Evolutionary conservation across 2,329 filamentous ascomycete genomes (phyloP), one percentile per base, ranked within the genome.

Genomic region (Hymenoscyphus repandus): DNA sequence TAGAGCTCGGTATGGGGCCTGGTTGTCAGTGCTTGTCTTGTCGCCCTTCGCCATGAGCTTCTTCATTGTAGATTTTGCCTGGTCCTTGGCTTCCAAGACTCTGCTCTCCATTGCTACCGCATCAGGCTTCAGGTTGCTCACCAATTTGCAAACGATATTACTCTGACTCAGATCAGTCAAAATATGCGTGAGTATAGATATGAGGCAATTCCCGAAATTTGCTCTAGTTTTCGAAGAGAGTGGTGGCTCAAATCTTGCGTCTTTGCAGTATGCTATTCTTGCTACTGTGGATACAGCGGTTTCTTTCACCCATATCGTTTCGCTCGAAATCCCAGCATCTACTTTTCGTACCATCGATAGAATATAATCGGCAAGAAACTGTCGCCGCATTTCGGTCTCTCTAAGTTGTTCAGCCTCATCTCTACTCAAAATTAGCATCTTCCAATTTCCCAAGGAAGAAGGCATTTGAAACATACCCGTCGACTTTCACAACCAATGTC

Each of bases 171-270:
- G 69, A 39, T 74, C 74, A 46, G 75, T 74, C 6, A 80, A 74
- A 17, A 85, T 68, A 59, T 78, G 79, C 7, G 77, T 76, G 52
- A 85, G 78, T 0, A 78, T 76, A 3, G 79, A 77, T 38, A 78
- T 74, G 15, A 85, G 70, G n/a, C 76, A 72, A 37, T 70, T 74
- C n/a, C 79, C 74, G 54, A 79, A 77, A 4, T 77, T 62, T n/a
- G 76, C 73, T 54, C 74, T 73, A 2, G 78, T 72, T 53, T 74
- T 76, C n/a, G 75, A 74, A 0, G 75, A 80, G 18, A 82, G 54
- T 1, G 68, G 63, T 5, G 72, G 72, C 22, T 69, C 64, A 0
- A 67, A 68, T 34, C 73, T 71, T 9, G 49, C 7, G 68, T 69
- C 18, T 67, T 67, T 72, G 69, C 51, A 69, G 68, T 84, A 85